phyloP scores from a whole-genome alignment of 2,329 filamentous ascomycete genomes.

The Calonectria pseudoreteaudii region DNA sequence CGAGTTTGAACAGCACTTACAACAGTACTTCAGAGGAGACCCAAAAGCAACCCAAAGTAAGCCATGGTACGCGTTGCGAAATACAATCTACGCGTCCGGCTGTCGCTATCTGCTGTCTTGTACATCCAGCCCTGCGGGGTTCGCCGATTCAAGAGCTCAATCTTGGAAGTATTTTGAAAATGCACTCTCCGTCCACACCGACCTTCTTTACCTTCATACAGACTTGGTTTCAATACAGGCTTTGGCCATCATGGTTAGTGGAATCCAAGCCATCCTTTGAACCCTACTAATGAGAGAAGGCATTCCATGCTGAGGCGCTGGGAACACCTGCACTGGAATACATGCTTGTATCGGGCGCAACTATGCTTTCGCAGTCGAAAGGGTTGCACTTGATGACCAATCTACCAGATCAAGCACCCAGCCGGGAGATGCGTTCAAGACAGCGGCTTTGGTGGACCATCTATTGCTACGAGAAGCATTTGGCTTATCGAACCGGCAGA shows the following conservation, averaged over 20 bases:
- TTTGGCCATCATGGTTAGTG: constrained; percentile 1
- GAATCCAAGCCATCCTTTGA: no score
- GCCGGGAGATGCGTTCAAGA: background rate
- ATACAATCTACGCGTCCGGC: constrained; percentile 4
- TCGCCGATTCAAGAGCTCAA: background rate
- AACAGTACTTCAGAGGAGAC: background rate
- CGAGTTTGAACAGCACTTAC: background rate
- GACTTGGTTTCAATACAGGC: background rate
- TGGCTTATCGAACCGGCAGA: background rate
- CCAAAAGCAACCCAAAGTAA: background rate
- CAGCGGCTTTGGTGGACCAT: constrained; percentile 12
- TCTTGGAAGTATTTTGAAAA: constrained; percentile 15
- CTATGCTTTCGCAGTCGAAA: constrained; percentile 3
- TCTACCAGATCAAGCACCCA: background rate
- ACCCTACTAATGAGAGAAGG: background rate
- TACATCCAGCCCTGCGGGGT: background rate
- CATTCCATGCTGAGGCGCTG: constrained; percentile 4
- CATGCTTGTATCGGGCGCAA: constrained; percentile 4
- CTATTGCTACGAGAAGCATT: constrained; percentile 12
- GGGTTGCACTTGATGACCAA: background rate
- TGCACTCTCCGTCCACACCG: constrained; percentile 8
- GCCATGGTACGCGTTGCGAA: constrained; percentile 11
- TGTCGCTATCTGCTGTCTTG: background rate
- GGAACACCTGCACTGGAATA: constrained; percentile 6
- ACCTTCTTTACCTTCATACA: background rate